These are phyloP conservation scores for Lathyrus aphaca DNA, from an alignment of 306 rosid genomes.

Conservation along the genomic window DNA sequence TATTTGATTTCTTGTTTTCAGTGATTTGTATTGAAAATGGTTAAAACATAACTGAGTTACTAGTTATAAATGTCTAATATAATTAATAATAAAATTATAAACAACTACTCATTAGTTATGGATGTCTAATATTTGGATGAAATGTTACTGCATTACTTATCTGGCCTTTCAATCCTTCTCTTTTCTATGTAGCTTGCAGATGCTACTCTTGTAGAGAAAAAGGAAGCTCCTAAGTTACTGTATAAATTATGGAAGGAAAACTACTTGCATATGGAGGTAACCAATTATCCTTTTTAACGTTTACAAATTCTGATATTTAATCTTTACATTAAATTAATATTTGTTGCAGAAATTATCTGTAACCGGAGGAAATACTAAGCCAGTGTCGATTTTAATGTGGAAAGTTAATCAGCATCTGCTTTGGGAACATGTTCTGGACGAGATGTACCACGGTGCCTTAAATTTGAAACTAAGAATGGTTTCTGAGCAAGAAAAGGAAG, in stretches of 20 bases:
- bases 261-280: constrained; percentile 88
- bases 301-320: constrained; percentile 11
- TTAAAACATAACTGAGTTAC: too few species aligned
- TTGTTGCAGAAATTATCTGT: constrained; percentile 66
- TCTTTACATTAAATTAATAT: constrained; percentile 22
- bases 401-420: constrained; percentile 64
- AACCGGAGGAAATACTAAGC: constrained; percentile 33
- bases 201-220: constrained; percentile 74
- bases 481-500: constrained; percentile 62
- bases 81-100: too few species aligned
- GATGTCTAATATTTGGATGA: too few species aligned
- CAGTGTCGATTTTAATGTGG: constrained; percentile 58
- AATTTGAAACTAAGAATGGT: constrained; percentile 69
- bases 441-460: constrained; percentile 90
- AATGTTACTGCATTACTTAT: background rate
- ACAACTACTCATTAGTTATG: too few species aligned
- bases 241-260: constrained; percentile 78
- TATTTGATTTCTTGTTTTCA: too few species aligned
- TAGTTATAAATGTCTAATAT: too few species aligned
- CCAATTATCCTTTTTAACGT: constrained; percentile 30
- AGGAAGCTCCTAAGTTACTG: constrained; percentile 73
- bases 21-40: too few species aligned
- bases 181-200: constrained; percentile 64
- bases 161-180: constrained; percentile 23
- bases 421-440: constrained; percentile 75